Evolutionary conservation across 805 yeast species (phyloP), one percentile per base, ranked within the genome.

Genomic region (Komagataella populi): DNA sequence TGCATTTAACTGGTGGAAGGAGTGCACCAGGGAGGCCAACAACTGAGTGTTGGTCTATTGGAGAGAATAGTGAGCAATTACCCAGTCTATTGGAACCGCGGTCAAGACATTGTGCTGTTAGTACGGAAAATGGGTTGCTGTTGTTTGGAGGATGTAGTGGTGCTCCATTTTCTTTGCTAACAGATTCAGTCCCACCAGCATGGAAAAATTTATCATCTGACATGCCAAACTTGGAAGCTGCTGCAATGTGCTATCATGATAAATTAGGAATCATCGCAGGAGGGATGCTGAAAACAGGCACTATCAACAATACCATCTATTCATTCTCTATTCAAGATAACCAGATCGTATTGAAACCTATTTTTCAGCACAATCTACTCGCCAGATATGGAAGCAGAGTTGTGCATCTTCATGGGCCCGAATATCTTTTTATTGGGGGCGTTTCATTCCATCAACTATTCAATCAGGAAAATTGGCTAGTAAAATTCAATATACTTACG

Each of bases 1-100:
- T 67, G 0, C 51, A 82, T 1, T 54, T 83, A 3, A 64, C 78
- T 39, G 95, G 93, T 2, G 95, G 95, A 3, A 71, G 95, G 54
- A 64, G 73, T 2, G 71, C 79, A 1, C 95, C 95, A 0, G 72
- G 74, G 2, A 60, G 63, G 7, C 65, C 70, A 0, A 60, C 77
- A 22, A 30, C 57, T 4, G 83, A 78, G 48, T 59, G 67, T 30
- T 78, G 80, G 79, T 49, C 62, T 3, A 59, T 72, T 4, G 45
- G 53, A 0, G 22, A 52, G 16, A 6, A 8, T 5, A 23, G 20
- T 1, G 51, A 51, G 1, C 51, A 59, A 47, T 54, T 66, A 1
- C 60, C 61, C 0, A 59, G 65, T 6, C 55, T 83, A 39, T 77
- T 80, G 0, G 56, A 59, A 2, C 62, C 75, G 4, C 68, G 87